Percentiles rank a stretch among this genome's conserved stretches.
Evolutionary conservation across 23 red algal genomes (phyloP).

Genomic region (Cyanidioschyzon merolae): DNA sequence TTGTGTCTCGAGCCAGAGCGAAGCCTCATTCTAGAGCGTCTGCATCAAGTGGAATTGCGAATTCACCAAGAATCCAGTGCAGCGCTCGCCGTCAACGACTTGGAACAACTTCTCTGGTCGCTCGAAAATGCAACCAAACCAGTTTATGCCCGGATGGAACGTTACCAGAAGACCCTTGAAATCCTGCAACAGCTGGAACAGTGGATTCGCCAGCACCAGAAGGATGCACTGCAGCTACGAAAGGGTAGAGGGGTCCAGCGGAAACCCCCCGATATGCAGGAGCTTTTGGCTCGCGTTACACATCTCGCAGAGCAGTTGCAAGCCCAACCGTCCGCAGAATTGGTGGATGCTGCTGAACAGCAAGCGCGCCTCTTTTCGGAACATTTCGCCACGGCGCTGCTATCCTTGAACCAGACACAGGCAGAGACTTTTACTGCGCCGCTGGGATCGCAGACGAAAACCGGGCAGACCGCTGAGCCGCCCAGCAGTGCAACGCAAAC

Average conservation of each 20-base stretch:
- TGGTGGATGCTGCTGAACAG: neutral
- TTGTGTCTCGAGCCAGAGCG: constrained; percentile 50
- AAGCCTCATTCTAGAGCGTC: constrained; percentile 23
- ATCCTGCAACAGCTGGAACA: neutral
- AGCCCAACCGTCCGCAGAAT: neutral
- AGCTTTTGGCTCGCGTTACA: neutral
- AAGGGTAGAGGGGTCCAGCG: neutral
- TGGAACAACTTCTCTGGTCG: neutral
- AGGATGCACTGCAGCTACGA: neutral
- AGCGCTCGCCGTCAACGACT: neutral
- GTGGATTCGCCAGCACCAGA: neutral
- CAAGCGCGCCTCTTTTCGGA: neutral
- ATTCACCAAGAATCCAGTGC: constrained; percentile 32
- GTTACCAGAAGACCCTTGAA: neutral
- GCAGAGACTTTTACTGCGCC: too few relatives aligned
- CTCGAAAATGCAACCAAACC: neutral
- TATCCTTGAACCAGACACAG: neutral
- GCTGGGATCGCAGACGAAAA: too few relatives aligned
- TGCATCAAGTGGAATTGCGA: constrained; percentile 66
- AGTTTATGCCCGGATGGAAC: neutral
- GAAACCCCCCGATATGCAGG: neutral
- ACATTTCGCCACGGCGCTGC: neutral
- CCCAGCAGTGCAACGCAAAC: too few relatives aligned
- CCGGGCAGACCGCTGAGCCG: too few relatives aligned
- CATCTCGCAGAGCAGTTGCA: neutral